Evolutionary conservation across 2,329 filamentous ascomycete species (phyloP).

Genomic region (Exophiala sp.): DNA sequence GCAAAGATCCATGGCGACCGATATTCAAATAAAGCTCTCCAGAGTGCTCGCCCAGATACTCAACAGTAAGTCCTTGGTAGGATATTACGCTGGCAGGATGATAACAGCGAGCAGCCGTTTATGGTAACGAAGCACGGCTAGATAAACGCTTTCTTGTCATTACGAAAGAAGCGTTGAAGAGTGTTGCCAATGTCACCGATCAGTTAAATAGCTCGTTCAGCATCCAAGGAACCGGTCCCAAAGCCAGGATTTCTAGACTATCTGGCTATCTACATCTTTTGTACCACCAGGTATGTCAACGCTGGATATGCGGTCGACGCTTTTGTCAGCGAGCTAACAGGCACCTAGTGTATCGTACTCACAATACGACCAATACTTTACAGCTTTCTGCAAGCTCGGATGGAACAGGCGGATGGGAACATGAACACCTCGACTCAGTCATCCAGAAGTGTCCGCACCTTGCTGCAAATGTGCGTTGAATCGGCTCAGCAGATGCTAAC

Average conservation of each 20-base stretch:
- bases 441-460: slow-evolving; percentile 34
- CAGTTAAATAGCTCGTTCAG: slow-evolving; percentile 40
- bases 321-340: not conserved
- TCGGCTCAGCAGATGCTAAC: slow-evolving; percentile 43
- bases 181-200: slow-evolving; percentile 39
- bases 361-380: slow-evolving; percentile 43
- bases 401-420: slow-evolving; percentile 31
- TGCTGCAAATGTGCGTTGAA: slow-evolving; percentile 44
- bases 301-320: not conserved
- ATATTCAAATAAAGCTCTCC: slow-evolving; percentile 47
- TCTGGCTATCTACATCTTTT: slow-evolving; percentile 41
- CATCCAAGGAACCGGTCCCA: slow-evolving; percentile 35
- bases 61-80: slow-evolving; percentile 36
- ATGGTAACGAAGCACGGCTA: slow-evolving; percentile 39
- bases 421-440: slow-evolving; percentile 35
- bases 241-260: slow-evolving; percentile 41
- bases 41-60: slow-evolving; percentile 45
- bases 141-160: slow-evolving; percentile 37
- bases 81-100: not conserved
- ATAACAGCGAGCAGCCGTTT: slow-evolving; percentile 37
- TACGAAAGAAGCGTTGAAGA: slow-evolving; percentile 41
- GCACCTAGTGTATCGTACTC: slow-evolving; percentile 39
- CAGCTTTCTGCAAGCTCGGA: slow-evolving; percentile 40
- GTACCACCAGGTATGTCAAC: slow-evolving; percentile 39
- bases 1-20: slow-evolving; percentile 40